Evolutionary conservation across 345 rosid genomes (phyloP).

Genomic region (Jatropha curcas): DNA sequence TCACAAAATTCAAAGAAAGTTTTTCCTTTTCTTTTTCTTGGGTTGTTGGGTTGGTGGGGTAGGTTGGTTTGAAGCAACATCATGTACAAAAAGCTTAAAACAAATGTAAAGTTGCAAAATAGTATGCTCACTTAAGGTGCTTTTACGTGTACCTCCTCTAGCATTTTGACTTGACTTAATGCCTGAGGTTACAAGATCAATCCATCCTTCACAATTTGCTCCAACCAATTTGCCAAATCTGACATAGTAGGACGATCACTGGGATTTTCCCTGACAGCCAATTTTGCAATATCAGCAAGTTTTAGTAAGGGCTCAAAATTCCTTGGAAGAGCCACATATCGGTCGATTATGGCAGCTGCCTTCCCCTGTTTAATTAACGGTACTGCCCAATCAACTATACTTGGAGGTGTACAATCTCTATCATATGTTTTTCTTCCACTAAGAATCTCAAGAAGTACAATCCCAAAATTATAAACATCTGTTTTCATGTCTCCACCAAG

Average conservation of each 20-base stretch:
- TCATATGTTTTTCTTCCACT: slow-evolving; percentile 86
- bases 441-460: slow-evolving; percentile 74
- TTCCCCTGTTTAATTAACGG: slow-evolving; percentile 67
- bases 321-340: slow-evolving; percentile 59
- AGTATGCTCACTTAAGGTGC: slow-evolving; percentile 20
- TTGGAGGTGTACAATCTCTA: slow-evolving; percentile 57
- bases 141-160: slow-evolving; percentile 1
- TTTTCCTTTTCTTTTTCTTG: too few species aligned
- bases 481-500: slow-evolving; percentile 44
- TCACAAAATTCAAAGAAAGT: neutral
- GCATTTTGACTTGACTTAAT: slow-evolving; percentile 19
- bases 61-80: slow-evolving; percentile 3
- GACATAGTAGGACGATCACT: slow-evolving; percentile 68
- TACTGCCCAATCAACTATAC: slow-evolving; percentile 70
- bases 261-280: slow-evolving; percentile 66
- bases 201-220: slow-evolving; percentile 66
- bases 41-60: neutral
- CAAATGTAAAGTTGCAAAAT: slow-evolving; percentile 47
- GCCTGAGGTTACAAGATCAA: slow-evolving; percentile 42
- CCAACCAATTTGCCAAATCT: slow-evolving; percentile 60
- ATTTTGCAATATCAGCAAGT: slow-evolving; percentile 74
- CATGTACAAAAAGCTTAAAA: slow-evolving; percentile 41
- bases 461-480: slow-evolving; percentile 73
- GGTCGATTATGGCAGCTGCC: slow-evolving; percentile 66
- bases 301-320: slow-evolving; percentile 84